Evolutionary conservation across 371 early-diverging fungal genomes (phyloP), one percentile per base, ranked within the genome.

Genomic region (Mucor saturninus): DNA sequence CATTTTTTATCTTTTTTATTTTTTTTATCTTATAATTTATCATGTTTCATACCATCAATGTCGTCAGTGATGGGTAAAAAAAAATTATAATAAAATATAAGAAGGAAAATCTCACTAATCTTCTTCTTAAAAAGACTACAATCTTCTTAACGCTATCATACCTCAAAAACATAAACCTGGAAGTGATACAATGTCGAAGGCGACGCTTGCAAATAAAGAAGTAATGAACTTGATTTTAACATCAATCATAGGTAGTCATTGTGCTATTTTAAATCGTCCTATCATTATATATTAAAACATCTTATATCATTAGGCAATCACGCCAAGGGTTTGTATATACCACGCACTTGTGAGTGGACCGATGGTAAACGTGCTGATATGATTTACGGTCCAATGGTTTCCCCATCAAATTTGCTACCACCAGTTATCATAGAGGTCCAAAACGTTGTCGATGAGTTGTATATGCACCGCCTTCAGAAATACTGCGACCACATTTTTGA

Each of bases 391-490:
- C 69, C 73, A 39, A 71, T 61, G 6, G 54, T 53, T 7, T 5
- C 32, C 29, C 31, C 32, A 54, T 28, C 54, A 54, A 15, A 54
- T 32, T 40, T 43, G 26, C 58, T 56, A 10, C 59, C 61, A 6
- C 57, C 61, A 39, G 61, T 59, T 31, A 51, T 64, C 11, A 49
- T 63, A n/a, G 54, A 64, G 30, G 50, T 60, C 28, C 56, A 57
- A 32, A 52, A 67, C 28, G 32, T 28, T 5, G 39, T 52, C 1
- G 63, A 66, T 15, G 43, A 61, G 49, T 2, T 50, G 21, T 59
- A 9, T 75, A 14, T 83, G 59, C 71, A 61, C 69, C 31, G 78
- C 75, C 10, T 83, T 76, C 46, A 40, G 10, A 62, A 62, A 62
- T 56, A 62, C 14, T 62, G 56, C 42, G 14, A 31, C 0, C 56